A percentile compares a stretch with the other conserved stretches of the same genome.
phyloP scores from a whole-genome alignment of 2,329 filamentous ascomycete species.

The Calonectria multiphialidica region DNA sequence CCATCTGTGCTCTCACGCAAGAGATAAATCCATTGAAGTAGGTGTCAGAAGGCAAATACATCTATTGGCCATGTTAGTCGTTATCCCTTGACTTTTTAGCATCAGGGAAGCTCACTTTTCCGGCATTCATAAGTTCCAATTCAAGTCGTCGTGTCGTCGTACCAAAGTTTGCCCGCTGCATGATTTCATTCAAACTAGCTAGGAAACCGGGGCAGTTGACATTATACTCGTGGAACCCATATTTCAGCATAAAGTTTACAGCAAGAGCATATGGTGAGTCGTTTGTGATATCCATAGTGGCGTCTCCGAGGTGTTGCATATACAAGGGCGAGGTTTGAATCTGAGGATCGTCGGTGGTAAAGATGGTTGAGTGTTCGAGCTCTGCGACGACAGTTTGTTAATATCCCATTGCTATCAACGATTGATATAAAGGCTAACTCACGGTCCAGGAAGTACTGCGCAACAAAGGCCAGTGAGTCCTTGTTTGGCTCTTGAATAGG shows the following conservation, averaged over 20 bases:
- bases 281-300: slow-evolving; percentile 36
- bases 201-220: slow-evolving; percentile 46
- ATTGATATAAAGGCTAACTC: slow-evolving; percentile 20
- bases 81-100: not conserved
- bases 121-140: slow-evolving; percentile 63
- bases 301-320: slow-evolving; percentile 54
- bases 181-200: slow-evolving; percentile 50
- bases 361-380: slow-evolving; percentile 59
- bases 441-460: slow-evolving; percentile 66
- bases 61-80: slow-evolving; percentile 46
- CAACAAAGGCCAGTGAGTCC: slow-evolving; percentile 56
- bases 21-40: slow-evolving; percentile 59
- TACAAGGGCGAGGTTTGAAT: slow-evolving; percentile 57
- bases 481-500: slow-evolving; percentile 42
- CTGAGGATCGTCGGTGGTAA: slow-evolving; percentile 41
- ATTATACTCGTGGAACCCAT: slow-evolving; percentile 51
- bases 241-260: slow-evolving; percentile 51
- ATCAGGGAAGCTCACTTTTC: slow-evolving; percentile 57
- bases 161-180: slow-evolving; percentile 53
- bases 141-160: slow-evolving; percentile 61
- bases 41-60: slow-evolving; percentile 47
- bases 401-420: not conserved
- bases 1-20: slow-evolving; percentile 55
- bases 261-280: slow-evolving; percentile 51
- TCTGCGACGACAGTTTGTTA: slow-evolving; percentile 49